phyloP scores from a whole-genome alignment of 2,329 filamentous ascomycete genomes.

The Fusarium protoensiforme region DNA sequence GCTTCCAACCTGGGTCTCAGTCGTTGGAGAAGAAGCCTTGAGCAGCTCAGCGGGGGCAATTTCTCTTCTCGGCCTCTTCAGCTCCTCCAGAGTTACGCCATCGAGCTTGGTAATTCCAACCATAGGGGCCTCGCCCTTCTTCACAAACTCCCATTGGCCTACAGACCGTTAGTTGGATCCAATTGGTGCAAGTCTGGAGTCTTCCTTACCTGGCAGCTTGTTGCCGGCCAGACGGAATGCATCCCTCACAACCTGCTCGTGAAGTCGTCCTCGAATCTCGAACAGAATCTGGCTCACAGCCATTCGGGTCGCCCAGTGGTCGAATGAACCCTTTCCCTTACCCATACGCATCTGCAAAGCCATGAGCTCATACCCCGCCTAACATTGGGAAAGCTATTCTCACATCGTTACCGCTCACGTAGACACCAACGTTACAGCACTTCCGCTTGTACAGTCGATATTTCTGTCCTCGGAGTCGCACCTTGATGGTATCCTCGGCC shows the following conservation, averaged over 20 bases:
- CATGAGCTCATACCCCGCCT: slow-evolving; percentile 29
- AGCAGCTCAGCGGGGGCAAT: slow-evolving; percentile 60
- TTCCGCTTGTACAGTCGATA: slow-evolving; percentile 94
- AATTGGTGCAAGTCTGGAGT: neutral
- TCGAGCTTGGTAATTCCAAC: slow-evolving; percentile 94
- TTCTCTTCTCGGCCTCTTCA: slow-evolving; percentile 82
- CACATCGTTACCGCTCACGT: slow-evolving; percentile 92
- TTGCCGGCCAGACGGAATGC: slow-evolving; percentile 94
- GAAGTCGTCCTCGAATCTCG: slow-evolving; percentile 89
- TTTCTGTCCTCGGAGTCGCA: slow-evolving; percentile 87
- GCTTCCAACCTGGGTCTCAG: slow-evolving; percentile 48
- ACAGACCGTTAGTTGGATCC: slow-evolving; percentile 32
- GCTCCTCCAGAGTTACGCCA: slow-evolving; percentile 82
- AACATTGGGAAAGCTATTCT: slow-evolving; percentile 39
- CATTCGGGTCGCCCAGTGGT: slow-evolving; percentile 93
- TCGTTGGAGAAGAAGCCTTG: slow-evolving; percentile 47
- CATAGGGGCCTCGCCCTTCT: slow-evolving; percentile 87
- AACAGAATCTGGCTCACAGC: slow-evolving; percentile 92
- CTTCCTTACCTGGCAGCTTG: slow-evolving; percentile 87
- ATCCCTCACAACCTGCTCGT: slow-evolving; percentile 94
- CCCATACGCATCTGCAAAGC: slow-evolving; percentile 85
- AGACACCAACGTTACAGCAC: slow-evolving; percentile 93
- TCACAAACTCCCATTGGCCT: slow-evolving; percentile 93
- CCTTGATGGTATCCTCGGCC: slow-evolving; percentile 93
- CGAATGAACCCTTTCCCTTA: slow-evolving; percentile 97